Evolutionary conservation across 129 eudicot genomes (phyloP), one percentile per base, ranked within the genome.

Genomic region (Escallonia rubra): DNA sequence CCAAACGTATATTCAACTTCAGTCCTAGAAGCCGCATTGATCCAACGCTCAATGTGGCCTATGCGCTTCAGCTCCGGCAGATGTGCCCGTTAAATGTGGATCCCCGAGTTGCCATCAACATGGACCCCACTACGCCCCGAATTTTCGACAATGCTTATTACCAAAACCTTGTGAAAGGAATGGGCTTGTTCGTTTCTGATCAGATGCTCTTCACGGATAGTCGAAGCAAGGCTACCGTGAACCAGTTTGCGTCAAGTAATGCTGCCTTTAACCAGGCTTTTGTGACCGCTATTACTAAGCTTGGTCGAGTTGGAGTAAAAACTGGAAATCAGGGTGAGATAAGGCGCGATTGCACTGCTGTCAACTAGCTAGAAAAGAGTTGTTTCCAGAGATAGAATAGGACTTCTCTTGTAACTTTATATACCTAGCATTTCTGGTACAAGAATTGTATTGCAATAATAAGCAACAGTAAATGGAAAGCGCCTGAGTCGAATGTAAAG

Each of bases 271-370:
- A 72, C 9, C 80, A 75, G 43, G 96, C 88, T 2, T 91, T 91
- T 45, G 74, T 73, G 1, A 8, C 68, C 0, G 96, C 98, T 51
- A 91, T 88, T 38, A 88, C 76, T 13, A 86, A 81, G 80, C 86
- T 92, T 2, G 96, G 96, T 0, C 80, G 95, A 23, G 88, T 88
- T 23, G 96, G 91, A 61, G 95, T 92, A 43, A 62, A 79, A 86
- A 92, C 96, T 0, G 95, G 98, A 12, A 80, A 63, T 9, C 57
- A 71, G 12, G 98, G 98, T 5, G 95, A 92, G 50, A 88, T 92
- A 59, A 76, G 98, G 6, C 76, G 70, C 2, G 96, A 86, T 57
- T 92, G 98, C 72, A 63, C 77, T 42, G 64, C 65, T 39, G 56
- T 74, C 10, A 83, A 87, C 61, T 79, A 23, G 34, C 61, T 79